phyloP scores from a whole-genome alignment of 1,284 basidiomycete genomes.

The Chalciporus sp. region DNA sequence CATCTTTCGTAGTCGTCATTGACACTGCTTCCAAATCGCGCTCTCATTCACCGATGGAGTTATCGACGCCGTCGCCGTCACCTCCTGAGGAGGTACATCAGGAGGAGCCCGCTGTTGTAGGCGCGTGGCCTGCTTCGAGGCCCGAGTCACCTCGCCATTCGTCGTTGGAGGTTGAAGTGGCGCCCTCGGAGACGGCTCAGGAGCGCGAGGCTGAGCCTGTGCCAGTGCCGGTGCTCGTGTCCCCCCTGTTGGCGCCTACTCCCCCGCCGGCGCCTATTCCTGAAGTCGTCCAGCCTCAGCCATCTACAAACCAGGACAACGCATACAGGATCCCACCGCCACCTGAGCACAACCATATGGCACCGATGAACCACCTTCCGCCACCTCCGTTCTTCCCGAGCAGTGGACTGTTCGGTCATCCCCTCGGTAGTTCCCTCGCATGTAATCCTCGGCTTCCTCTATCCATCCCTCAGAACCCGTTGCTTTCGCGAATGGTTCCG shows the following conservation, averaged over 20 bases:
- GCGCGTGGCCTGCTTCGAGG: constrained; percentile 37
- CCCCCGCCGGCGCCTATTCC: background rate
- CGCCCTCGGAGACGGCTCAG: constrained; percentile 9
- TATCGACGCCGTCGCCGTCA: constrained; percentile 40
- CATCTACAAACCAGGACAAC: background rate
- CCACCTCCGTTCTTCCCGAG: constrained; percentile 22
- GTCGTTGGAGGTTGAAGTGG: constrained; percentile 15
- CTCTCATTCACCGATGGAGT: constrained; percentile 52
- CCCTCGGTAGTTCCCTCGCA: constrained; percentile 27
- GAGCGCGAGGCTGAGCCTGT: constrained; percentile 2
- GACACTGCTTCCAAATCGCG: constrained; percentile 28
- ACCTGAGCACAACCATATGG: constrained; percentile 9
- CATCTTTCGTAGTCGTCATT: constrained; percentile 16
- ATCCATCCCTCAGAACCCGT: constrained; percentile 16
- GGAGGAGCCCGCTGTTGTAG: constrained; percentile 33
- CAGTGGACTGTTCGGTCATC: constrained; percentile 24
- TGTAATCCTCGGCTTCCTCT: constrained; percentile 23
- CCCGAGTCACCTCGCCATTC: constrained; percentile 26
- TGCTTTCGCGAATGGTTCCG: constrained; percentile 11
- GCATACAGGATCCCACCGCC: constrained; percentile 4
- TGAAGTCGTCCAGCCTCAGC: background rate
- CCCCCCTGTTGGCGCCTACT: no score
- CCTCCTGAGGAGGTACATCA: constrained; percentile 18
- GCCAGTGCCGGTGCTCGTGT: background rate
- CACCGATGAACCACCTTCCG: constrained; percentile 24